phyloP scores from a whole-genome alignment of 306 rosid species.

The Sphenostylis stenocarpa region DNA sequence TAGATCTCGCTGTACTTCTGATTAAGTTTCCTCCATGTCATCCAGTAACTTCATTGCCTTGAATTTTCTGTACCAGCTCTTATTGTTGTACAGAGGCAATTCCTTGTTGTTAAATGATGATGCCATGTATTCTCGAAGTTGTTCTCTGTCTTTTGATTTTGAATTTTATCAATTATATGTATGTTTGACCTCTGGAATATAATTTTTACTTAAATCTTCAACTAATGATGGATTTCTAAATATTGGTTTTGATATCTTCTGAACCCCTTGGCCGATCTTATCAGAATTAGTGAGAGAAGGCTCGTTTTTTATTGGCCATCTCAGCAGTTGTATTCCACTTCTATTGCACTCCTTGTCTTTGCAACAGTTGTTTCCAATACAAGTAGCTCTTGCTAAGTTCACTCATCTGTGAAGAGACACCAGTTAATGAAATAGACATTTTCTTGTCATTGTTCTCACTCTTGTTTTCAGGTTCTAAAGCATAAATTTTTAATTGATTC shows the following conservation, averaged over 20 bases:
- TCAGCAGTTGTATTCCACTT: not conserved
- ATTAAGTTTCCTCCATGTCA: not conserved
- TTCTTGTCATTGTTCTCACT: not conserved
- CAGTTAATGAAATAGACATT: not conserved
- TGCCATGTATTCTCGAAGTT: not conserved
- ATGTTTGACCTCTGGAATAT: not conserved
- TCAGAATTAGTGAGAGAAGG: not conserved
- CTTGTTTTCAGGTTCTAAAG: not conserved
- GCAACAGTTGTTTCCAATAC: not conserved
- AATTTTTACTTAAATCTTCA: not conserved
- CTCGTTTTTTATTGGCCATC: not conserved
- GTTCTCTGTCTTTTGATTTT: not conserved
- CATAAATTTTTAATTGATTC: slow-evolving; percentile 5
- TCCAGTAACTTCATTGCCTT: not conserved
- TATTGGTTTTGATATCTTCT: not conserved
- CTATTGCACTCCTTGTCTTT: too few relatives aligned
- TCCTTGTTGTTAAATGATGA: not conserved
- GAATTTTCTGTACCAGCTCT: not conserved
- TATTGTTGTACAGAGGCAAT: not conserved
- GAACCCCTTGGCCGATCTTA: not conserved
- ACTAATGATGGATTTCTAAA: slow-evolving; percentile 2
- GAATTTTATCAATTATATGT: not conserved
- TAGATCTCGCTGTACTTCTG: not conserved
- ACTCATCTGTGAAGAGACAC: not conserved
- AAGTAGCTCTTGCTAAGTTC: not conserved